Percentiles rank a stretch among this genome's conserved stretches.
Evolutionary conservation across 495 filamentous ascomycete species (phyloP).

Genomic region (Aspergillus avenaceus): DNA sequence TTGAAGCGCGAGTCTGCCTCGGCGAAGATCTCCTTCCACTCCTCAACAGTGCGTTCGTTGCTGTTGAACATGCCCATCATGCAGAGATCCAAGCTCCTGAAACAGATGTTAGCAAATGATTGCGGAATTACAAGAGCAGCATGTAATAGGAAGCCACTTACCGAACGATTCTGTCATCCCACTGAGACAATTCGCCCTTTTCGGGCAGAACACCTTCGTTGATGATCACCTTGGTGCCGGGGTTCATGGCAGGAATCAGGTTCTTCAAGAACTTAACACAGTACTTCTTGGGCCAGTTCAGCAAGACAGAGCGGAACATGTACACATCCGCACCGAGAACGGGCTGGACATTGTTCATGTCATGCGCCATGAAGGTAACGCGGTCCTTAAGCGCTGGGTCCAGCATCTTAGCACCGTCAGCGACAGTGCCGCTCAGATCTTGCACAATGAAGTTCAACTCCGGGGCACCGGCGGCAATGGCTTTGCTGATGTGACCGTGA

Average conservation of each 20-base stretch:
- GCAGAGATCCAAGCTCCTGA: background rate
- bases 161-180: background rate
- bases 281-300: conserved; percentile 57
- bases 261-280: conserved; percentile 48
- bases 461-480: conserved; percentile 34
- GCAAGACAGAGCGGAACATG: conserved; percentile 55
- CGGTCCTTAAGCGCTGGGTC: conserved; percentile 33
- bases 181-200: conserved; percentile 2
- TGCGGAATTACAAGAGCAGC: background rate
- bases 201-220: conserved; percentile 38
- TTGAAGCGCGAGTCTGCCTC: background rate
- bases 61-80: background rate
- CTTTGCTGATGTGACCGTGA: conserved; percentile 48
- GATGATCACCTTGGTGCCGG: conserved; percentile 44
- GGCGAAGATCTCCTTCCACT: background rate
- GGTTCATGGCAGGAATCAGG: conserved; percentile 53
- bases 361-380: conserved; percentile 44
- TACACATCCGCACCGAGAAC: conserved; percentile 52
- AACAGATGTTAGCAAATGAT: background rate
- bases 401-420: conserved; percentile 34
- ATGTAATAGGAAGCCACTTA: background rate
- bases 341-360: conserved; percentile 53
- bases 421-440: conserved; percentile 45
- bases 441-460: conserved; percentile 50
- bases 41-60: background rate